Base-by-base conservation (phyloP, 306 rosid genomes). In the Canavalia ensiformis region DNA sequence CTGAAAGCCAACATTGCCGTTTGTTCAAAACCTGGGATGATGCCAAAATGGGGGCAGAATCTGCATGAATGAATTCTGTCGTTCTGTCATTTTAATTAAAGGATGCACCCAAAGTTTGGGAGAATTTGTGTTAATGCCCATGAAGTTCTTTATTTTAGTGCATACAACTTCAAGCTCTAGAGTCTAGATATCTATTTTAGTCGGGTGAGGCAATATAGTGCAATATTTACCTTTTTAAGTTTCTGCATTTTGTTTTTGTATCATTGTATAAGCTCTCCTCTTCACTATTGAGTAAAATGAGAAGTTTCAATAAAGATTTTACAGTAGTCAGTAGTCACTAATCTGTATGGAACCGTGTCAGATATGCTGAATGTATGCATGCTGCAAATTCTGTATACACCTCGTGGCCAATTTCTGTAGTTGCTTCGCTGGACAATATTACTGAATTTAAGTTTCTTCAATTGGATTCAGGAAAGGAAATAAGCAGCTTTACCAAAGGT, bases 241-340 rank as follows among this genome's bases (percentile, higher is more conserved):
- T 76, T 51, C 31, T 70, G 58, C 72, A 28, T 55, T 84, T 77
- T 82, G 80, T 68, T 51, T 74, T 34, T 76, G 83, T 76, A 59
- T 77, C 9, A n/a, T 4, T 76, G 51, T 80, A 69, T 42, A 51
- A 50, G 55, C 57, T 46, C 75, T 68, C 12, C 50, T 42, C 76
- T 65, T 44, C 12, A 55, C 10, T 83, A 42, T 74, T 12, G 29
- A 59, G 55, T 83, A 58, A 41, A 63, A 10, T 52, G 29, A 54
- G 63, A 57, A 59, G 30, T 74, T 74, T 46, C 52, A 80, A 80
- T 80, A 75, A 69, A 71, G 78, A 59, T 73, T 80, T 18, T 56
- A 13, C 25, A 4, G 6, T 57, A 13, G 35, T 13, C 25, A 4
- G 6, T 57, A 13, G 35, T 34, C 46, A 39, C n/a, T 64, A 28